Evolutionary conservation across 2,329 filamentous ascomycete genomes (phyloP), one percentile per base, ranked within the genome.

Genomic region (Paecilomyces dactylethromorphus): DNA sequence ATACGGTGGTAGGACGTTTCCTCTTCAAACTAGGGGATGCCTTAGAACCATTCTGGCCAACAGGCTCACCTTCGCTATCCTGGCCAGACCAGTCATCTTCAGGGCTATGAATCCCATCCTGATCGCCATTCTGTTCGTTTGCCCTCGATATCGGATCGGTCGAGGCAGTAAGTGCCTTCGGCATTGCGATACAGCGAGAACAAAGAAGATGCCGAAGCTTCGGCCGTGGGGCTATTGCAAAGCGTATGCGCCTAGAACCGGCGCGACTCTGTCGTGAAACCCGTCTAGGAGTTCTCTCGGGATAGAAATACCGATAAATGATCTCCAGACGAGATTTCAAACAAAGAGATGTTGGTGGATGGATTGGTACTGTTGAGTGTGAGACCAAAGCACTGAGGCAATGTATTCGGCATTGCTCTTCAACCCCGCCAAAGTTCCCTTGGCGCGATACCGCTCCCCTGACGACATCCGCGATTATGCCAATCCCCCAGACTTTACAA

Each of bases 1-100:
- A 75, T 52, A 75, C 72, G 32, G 69, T 73, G 56, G 74, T 69
- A 33, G 72, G 71, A 11, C 72, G 72, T 57, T 74, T 74, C 55
- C 72, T 70, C 60, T 75, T 75, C 61, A 73, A 56, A 3, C 65
- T 65, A 54, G 67, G 69, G 54, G 65, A 60, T 31, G 58, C 60
- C 55, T 60, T 61, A 18, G 69, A 67, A 51, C 66, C 69, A 68
- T 72, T 72, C 49, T 64, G 59, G 50, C 60, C 58, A 8, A 49
- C 62, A 35, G 61, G 64, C 32, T 73, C 71, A 32, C 66, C 71
- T 54, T 73, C 71, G n/a, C 70, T 73, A 31, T 75, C 72, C 18
- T 58, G 59, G n/a, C 64, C 70, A 18, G 72, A 74, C 58, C 69
- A 73, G 54, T 69, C 72, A 29, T 71, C 71, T 51, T 68, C 70